Evolutionary conservation across 1,284 basidiomycete species (phyloP).

Genomic region (Austroboletus niveus): DNA sequence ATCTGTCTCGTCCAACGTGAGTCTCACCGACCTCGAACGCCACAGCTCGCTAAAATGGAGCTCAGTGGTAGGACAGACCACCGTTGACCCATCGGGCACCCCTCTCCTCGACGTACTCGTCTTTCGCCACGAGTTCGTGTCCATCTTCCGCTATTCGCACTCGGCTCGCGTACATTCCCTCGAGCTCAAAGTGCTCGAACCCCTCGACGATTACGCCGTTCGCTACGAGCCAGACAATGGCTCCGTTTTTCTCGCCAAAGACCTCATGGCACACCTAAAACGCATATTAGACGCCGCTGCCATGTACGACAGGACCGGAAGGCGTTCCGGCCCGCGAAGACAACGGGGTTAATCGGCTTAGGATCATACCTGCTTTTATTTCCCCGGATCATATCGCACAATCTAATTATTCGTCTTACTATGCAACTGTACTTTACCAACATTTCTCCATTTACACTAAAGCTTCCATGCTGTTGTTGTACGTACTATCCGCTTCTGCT

Average conservation of each 20-base stretch:
- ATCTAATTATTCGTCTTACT: too few relatives aligned
- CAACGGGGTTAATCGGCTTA: conserved; percentile 8
- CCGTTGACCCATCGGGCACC: conserved; percentile 7
- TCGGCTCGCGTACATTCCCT: conserved; percentile 43
- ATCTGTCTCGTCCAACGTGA: conserved; percentile 50
- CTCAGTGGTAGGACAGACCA: conserved; percentile 21
- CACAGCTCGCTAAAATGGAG: too few relatives aligned
- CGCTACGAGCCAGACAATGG: conserved; percentile 62
- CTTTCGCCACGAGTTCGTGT: conserved; percentile 59
- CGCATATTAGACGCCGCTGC: conserved; percentile 36
- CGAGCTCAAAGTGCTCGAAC: conserved; percentile 56
- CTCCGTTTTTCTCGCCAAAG: conserved; percentile 59
- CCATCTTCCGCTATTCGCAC: conserved; percentile 55
- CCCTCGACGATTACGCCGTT: conserved; percentile 46
- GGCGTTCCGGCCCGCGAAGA: conserved; percentile 4
- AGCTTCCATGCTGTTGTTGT: too few relatives aligned
- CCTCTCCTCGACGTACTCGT: conserved; percentile 29
- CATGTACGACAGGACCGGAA: conserved; percentile 11
- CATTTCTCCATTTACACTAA: too few relatives aligned
- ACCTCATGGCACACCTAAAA: conserved; percentile 53
- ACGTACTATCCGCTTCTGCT: too few relatives aligned
- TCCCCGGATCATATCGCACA: too few relatives aligned
- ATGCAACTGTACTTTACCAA: too few relatives aligned
- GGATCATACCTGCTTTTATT: too few relatives aligned
- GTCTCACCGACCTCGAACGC: conserved; percentile 6